Percentiles rank a stretch among this genome's conserved stretches.
These are phyloP conservation scores for Primulina huaijiensis DNA, from an alignment of 257 asterid species.

Conservation along the genomic window DNA sequence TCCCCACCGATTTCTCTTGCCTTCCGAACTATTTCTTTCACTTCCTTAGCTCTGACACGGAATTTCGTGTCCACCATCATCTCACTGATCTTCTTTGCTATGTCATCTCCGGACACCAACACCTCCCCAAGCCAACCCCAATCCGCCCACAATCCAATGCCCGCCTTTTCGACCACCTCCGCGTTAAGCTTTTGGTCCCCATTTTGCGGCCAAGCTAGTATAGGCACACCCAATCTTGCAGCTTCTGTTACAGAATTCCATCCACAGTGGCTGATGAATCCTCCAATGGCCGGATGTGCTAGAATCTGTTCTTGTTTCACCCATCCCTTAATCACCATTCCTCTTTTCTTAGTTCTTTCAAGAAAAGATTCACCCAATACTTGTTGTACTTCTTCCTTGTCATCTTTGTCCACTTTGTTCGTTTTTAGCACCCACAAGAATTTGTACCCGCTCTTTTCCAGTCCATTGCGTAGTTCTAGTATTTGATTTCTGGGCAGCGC, in stretches of 20 bases:
- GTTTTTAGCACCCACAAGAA: slow-evolving; percentile 50
- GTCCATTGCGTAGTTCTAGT: slow-evolving; percentile 35
- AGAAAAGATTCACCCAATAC: slow-evolving; percentile 16
- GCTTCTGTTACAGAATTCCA: slow-evolving; percentile 51
- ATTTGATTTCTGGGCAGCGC: slow-evolving; percentile 40
- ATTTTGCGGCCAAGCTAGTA: slow-evolving; percentile 51
- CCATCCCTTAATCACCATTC: slow-evolving; percentile 26
- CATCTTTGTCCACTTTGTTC: slow-evolving; percentile 37
- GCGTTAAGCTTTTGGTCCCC: slow-evolving; percentile 53
- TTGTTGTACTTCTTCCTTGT: slow-evolving; percentile 9
- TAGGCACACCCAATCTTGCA: slow-evolving; percentile 39
- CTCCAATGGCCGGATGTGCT: slow-evolving; percentile 44
- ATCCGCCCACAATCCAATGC: slow-evolving; percentile 37
- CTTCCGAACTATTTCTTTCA: slow-evolving; percentile 32
- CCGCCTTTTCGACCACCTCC: slow-evolving; percentile 33
- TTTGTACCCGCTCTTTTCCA: slow-evolving; percentile 32
- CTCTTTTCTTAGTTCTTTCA: slow-evolving; percentile 20
- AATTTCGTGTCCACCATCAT: slow-evolving; percentile 28
- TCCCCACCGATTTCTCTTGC: slow-evolving; percentile 28
- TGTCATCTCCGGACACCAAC: slow-evolving; percentile 29
- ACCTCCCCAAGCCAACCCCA: slow-evolving; percentile 40
- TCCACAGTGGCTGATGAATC: slow-evolving; percentile 40
- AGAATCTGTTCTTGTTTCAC: slow-evolving; percentile 26
- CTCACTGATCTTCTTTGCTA: slow-evolving; percentile 29
- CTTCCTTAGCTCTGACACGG: slow-evolving; percentile 28